These are phyloP conservation scores for Boletus bicolor DNA, from an alignment of 768 basidiomycete species.

Conservation along the genomic window DNA sequence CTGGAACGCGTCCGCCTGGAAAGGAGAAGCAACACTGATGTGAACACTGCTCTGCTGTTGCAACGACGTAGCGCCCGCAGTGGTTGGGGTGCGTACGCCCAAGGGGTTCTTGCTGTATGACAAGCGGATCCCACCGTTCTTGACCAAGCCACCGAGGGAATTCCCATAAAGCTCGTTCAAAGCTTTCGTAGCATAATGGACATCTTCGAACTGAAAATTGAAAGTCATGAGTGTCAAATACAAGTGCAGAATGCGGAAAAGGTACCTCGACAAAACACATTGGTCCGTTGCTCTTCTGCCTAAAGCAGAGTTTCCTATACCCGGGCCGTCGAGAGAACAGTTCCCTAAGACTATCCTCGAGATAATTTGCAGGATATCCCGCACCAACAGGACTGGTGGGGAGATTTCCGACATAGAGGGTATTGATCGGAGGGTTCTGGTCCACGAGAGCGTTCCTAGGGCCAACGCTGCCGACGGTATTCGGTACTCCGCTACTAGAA, in stretches of 20 bases:
- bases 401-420: conserved; percentile 98
- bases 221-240: conserved; percentile 1
- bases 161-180: conserved; percentile 88
- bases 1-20: conserved; percentile 28
- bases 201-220: conserved; percentile 78
- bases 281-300: conserved; percentile 95
- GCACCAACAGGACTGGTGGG: conserved; percentile 74
- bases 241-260: conserved; percentile 1
- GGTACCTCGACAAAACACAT: conserved; percentile 98
- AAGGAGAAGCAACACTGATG: conserved; percentile 26
- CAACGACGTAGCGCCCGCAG: conserved; percentile 33
- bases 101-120: conserved; percentile 98
- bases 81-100: conserved; percentile 83
- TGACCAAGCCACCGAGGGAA: conserved; percentile 87
- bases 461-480: conserved; percentile 20
- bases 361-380: conserved; percentile 71
- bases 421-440: conserved; percentile 98
- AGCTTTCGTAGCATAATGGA: conserved; percentile 78
- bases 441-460: conserved; percentile 53
- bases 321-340: conserved; percentile 79
- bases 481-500: conserved; percentile 28
- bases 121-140: conserved; percentile 91
- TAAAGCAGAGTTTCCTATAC: conserved; percentile 88
- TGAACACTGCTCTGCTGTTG: conserved; percentile 28
- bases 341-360: conserved; percentile 84